A percentile compares a stretch with the other conserved stretches of the same genome.
Evolutionary conservation across 192 early-diverging fungal genomes (phyloP).

Genomic region (Backusella psychrophila): DNA sequence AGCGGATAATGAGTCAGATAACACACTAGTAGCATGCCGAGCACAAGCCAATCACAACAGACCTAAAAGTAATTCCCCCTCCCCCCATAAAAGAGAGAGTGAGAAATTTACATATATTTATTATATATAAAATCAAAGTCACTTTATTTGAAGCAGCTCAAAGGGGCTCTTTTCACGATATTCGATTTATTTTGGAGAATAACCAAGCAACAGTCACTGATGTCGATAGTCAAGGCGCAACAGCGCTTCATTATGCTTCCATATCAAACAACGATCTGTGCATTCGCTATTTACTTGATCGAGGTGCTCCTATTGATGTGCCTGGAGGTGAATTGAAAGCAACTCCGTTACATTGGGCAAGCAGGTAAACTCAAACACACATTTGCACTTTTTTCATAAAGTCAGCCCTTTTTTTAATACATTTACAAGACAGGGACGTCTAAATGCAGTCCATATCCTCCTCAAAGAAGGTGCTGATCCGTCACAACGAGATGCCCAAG

Average conservation of each 20-base stretch:
- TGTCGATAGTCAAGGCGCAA: constrained; percentile 66
- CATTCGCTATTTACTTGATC: constrained; percentile 74
- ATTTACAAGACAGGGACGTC: constrained; percentile 60
- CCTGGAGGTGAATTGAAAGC: constrained; percentile 74
- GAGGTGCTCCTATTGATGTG: constrained; percentile 73
- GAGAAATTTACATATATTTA: neutral
- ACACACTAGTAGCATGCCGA: neutral
- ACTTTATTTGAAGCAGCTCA: constrained; percentile 73
- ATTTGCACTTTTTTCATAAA: neutral
- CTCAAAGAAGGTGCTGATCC: constrained; percentile 78
- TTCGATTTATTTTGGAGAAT: constrained; percentile 55
- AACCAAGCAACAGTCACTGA: constrained; percentile 47
- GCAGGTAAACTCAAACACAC: constrained; percentile 45
- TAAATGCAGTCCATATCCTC: constrained; percentile 72
- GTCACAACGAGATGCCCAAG: constrained; percentile 72
- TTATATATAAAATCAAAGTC: neutral
- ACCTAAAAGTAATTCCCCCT: neutral
- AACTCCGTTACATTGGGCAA: constrained; percentile 93
- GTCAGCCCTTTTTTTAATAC: neutral
- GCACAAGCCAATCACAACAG: neutral
- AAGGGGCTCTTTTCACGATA: constrained; percentile 57
- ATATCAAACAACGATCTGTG: constrained; percentile 69
- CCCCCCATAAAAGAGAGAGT: neutral
- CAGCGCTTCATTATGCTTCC: constrained; percentile 86
- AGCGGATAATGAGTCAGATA: neutral